Base-by-base conservation (phyloP, 805 yeast genomes). In the Metschnikowia hibisci region DNA sequence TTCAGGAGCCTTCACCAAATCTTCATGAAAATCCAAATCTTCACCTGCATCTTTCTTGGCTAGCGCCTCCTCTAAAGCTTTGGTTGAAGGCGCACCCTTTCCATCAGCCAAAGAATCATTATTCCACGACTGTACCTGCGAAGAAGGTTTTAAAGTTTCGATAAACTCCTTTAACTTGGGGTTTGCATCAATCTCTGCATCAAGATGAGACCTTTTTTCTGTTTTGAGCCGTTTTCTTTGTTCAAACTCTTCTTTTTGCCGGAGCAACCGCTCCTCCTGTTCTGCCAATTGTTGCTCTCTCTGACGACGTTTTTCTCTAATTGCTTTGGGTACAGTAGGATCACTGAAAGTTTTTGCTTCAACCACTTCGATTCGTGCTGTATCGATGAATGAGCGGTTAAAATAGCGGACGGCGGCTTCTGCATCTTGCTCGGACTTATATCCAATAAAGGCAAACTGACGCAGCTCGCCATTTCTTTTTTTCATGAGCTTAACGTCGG, bases 381-480 rank as follows among this genome's bases (percentile, higher is more conserved):
- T 89, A 56, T 87, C 93, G 44, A 93, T 80, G 61, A 80, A 93
- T 1, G 95, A 78, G 6, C 77, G 73, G 64, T 93, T 73, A 63
- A 84, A 90, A 62, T 77, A 88, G 37, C 67, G 72, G 6, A 82
- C 91, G 0, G 96, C 96, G 34, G 71, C 76, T 39, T 74, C 78
- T 1, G 99, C 98, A 55, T 86, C 96, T 10, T 66, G 73, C 14
- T 66, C 71, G n/a, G 80, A 71, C 55, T 80, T 82, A 63, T 77
- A 93, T 1, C 99, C 99, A 40, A 93, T 71, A 56, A 93, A 93
- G 6, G 96, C 98, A 71, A 93, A 93, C 54, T 95, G 74, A 64
- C 99, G 79, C 8, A 96, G 85, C 56, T 83, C 84, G 20, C 99
- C 99, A 52, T 78, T 80, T 53, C 84, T 74, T 51, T 84, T 87